These are phyloP conservation scores for Phylloboletellus chloephorus DNA, from an alignment of 1,284 basidiomycete genomes.

Conservation along the genomic window DNA sequence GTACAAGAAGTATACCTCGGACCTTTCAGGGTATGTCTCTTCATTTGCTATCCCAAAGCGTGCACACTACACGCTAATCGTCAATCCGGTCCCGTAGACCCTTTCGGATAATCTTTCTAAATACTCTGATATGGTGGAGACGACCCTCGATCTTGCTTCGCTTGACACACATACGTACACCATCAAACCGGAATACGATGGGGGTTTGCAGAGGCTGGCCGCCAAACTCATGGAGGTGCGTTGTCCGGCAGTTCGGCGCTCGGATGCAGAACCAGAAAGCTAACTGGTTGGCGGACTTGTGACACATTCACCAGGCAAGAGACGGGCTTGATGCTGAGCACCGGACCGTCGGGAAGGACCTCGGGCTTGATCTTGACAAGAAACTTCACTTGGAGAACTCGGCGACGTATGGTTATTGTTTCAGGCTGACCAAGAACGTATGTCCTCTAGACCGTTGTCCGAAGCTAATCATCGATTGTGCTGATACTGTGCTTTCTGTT, in stretches of 20 bases:
- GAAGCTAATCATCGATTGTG: not conserved
- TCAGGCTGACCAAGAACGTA: slow-evolving; percentile 89
- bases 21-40: slow-evolving; percentile 51
- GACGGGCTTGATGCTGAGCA: slow-evolving; percentile 88
- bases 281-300: not conserved
- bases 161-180: slow-evolving; percentile 83
- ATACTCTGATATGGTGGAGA: slow-evolving; percentile 92
- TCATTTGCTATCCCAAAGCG: not conserved
- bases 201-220: slow-evolving; percentile 66
- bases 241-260: not conserved
- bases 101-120: slow-evolving; percentile 62
- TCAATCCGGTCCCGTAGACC: slow-evolving; percentile 41
- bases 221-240: slow-evolving; percentile 57
- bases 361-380: slow-evolving; percentile 88
- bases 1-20: slow-evolving; percentile 65
- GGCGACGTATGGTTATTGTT: slow-evolving; percentile 86
- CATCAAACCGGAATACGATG: slow-evolving; percentile 90
- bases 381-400: slow-evolving; percentile 96
- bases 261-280: no score
- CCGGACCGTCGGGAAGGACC: slow-evolving; percentile 61
- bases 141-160: slow-evolving; percentile 89
- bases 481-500: not conserved
- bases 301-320: slow-evolving; percentile 42
- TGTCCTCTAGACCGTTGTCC: slow-evolving; percentile 26
- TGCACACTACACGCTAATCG: not conserved